Base-by-base conservation (phyloP, 306 rosid genomes). In the Lablab purpureus region DNA sequence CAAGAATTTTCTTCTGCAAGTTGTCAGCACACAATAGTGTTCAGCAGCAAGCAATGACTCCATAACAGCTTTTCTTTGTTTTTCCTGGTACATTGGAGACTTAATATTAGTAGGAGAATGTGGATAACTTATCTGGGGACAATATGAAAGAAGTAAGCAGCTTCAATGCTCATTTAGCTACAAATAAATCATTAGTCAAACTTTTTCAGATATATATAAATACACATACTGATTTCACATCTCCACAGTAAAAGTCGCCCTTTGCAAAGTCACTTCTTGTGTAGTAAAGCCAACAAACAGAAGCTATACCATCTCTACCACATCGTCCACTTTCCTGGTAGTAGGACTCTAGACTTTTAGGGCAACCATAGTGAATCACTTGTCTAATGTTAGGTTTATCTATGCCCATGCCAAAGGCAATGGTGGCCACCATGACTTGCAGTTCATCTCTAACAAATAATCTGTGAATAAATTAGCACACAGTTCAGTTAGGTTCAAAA, bases 331-430 rank as follows among this genome's bases (percentile, higher is more conserved):
- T 94, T 91, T 87, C 98, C 87, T 94, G 98, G 87, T 91, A 94
- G 85, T 94, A 94, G 72, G 91, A 89, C 80, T 94, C 97, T 71
- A 89, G 81, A 87, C 90, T 91, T 87, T 94, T 94, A 13, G 97
- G 98, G 86, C 98, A 94, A 65, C 98, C 98, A 81, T 89, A 91
- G 79, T 94, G 98, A 80, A 94, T 94, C 81, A 94, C 98, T 82
- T 89, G 89, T 81, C 98, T 87, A 84, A 94, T 84, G 78, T 91
- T 88, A 58, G 98, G 98, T 86, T 94, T 94, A 85, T 94, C 98
- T 77, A 94, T 94, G 64, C 98, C 98, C 97, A 94, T 94, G 56
- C 98, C 98, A 89, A 94, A 94, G 78, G 98, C 97, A 73, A 94
- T 69, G 54, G 98, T 94, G 27, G 98, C 98, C 80, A 94, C 97